Percentiles rank a stretch among this genome's conserved stretches.
Conservation (phyloP, 192 early-diverging fungal species). For the Helicostylum pulchrum region DNA sequence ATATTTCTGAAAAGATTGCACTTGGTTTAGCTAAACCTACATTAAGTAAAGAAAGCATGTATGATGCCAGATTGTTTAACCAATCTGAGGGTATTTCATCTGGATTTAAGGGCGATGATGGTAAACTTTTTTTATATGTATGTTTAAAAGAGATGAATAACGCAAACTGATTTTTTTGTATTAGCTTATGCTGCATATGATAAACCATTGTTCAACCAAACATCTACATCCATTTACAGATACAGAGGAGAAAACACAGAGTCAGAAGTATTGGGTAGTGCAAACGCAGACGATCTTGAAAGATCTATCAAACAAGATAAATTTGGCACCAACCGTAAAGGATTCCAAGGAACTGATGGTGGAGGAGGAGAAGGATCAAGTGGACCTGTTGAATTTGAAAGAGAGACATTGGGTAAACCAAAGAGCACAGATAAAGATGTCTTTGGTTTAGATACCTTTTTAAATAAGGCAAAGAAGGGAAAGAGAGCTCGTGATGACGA, state of each 20-base stretch:
- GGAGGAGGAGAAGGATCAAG: constrained; percentile 47
- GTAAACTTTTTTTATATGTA: constrained; percentile 19
- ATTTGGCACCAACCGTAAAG: constrained; percentile 58
- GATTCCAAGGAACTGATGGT: constrained; percentile 68
- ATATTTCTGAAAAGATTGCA: constrained; percentile 98
- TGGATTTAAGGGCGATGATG: constrained; percentile 88
- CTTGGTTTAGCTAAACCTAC: constrained; percentile 94
- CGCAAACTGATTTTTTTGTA: not conserved
- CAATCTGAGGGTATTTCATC: constrained; percentile 81
- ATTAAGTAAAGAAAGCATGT: constrained; percentile 84
- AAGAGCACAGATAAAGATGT: constrained; percentile 62
- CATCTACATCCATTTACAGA: constrained; percentile 74
- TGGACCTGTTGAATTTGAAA: constrained; percentile 95
- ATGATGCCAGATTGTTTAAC: constrained; percentile 94
- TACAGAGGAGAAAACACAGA: constrained; percentile 62
- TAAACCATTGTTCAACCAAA: constrained; percentile 85
- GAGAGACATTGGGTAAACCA: constrained; percentile 45
- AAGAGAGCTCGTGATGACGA: constrained; percentile 40
- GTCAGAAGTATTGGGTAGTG: constrained; percentile 58
- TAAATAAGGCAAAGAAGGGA: constrained; percentile 67
- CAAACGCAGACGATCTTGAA: constrained; percentile 65
- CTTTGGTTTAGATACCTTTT: constrained; percentile 90
- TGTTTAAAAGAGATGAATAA: not conserved
- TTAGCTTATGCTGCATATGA: constrained; percentile 89
- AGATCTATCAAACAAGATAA: constrained; percentile 64